phyloP scores from a whole-genome alignment of 1,139 yeast species.

The Waltiozyma sp. region DNA sequence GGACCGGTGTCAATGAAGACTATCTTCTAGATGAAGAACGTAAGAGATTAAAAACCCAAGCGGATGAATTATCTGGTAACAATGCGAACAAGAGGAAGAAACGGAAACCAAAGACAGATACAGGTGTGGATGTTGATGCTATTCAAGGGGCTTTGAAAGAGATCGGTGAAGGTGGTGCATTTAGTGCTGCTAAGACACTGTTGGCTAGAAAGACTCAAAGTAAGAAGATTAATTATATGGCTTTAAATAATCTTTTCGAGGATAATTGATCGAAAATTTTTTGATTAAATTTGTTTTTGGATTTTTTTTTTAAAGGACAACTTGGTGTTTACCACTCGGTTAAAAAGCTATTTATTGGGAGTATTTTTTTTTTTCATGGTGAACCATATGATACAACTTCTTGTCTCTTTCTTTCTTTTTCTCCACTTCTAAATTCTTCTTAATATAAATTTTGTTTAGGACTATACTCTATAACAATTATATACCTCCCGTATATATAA shows the following conservation, averaged over 20 bases:
- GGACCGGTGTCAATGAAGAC: conserved; percentile 86
- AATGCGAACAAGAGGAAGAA: conserved; percentile 33
- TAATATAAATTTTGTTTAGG: too few relatives aligned
- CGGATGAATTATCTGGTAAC: conserved; percentile 75
- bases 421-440: too few relatives aligned
- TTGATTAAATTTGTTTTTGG: too few relatives aligned
- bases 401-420: too few relatives aligned
- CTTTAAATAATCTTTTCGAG: conserved; percentile 54
- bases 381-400: too few relatives aligned
- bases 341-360: too few relatives aligned
- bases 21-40: conserved; percentile 77
- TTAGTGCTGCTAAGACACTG: conserved; percentile 67
- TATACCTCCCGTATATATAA: too few relatives aligned
- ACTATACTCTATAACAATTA: too few relatives aligned
- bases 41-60: conserved; percentile 73
- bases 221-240: conserved; percentile 78
- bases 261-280: conserved; percentile 1
- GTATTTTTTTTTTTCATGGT: too few relatives aligned
- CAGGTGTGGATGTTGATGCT: conserved; percentile 20
- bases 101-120: conserved; percentile 20
- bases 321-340: too few relatives aligned
- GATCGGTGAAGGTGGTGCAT: conserved; percentile 45
- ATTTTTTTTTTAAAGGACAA: too few relatives aligned
- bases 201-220: conserved; percentile 63
- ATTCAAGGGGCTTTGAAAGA: conserved; percentile 22